Evolutionary conservation across 2,329 filamentous ascomycete species (phyloP).

Genomic region (Fusarium burgessii): DNA sequence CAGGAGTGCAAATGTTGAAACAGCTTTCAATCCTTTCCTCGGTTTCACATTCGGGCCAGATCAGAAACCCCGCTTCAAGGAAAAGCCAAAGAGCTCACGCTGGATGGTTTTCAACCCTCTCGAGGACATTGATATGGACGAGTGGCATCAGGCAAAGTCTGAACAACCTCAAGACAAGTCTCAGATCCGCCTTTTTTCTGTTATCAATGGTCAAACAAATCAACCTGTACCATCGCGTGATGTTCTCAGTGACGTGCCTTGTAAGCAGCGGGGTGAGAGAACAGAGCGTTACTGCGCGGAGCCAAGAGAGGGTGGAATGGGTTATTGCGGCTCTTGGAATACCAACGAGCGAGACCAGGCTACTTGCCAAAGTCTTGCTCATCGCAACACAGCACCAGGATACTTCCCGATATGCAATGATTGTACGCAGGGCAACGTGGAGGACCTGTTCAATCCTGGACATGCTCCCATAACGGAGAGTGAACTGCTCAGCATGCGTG

Average conservation of each 20-base stretch:
- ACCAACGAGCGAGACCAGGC: slow-evolving; percentile 11
- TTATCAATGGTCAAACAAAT: slow-evolving; percentile 1
- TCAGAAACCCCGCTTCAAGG: background rate
- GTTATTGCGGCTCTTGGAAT: slow-evolving; percentile 17
- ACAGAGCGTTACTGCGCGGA: slow-evolving; percentile 27
- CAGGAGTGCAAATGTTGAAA: background rate
- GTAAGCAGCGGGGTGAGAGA: background rate
- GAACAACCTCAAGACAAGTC: background rate
- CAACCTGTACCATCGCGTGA: slow-evolving; percentile 25
- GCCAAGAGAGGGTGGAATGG: slow-evolving; percentile 23
- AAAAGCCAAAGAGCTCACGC: slow-evolving; percentile 21
- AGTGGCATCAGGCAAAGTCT: slow-evolving; percentile 27
- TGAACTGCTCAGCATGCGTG: slow-evolving; percentile 51
- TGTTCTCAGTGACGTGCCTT: slow-evolving; percentile 30
- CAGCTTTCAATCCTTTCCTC: slow-evolving; percentile 39
- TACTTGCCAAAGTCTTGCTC: slow-evolving; percentile 33
- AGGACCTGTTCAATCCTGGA: slow-evolving; percentile 26
- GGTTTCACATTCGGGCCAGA: slow-evolving; percentile 2
- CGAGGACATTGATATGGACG: slow-evolving; percentile 34
- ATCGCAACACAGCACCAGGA: slow-evolving; percentile 22
- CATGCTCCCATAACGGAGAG: slow-evolving; percentile 18
- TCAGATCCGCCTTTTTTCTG: slow-evolving; percentile 23
- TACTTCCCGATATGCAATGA: slow-evolving; percentile 35
- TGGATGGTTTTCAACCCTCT: slow-evolving; percentile 38
- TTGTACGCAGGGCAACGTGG: slow-evolving; percentile 45